Percentiles rank a stretch among this genome's conserved stretches.
phyloP scores from a whole-genome alignment of 2,329 filamentous ascomycete species.

The Aspergillus unguis region DNA sequence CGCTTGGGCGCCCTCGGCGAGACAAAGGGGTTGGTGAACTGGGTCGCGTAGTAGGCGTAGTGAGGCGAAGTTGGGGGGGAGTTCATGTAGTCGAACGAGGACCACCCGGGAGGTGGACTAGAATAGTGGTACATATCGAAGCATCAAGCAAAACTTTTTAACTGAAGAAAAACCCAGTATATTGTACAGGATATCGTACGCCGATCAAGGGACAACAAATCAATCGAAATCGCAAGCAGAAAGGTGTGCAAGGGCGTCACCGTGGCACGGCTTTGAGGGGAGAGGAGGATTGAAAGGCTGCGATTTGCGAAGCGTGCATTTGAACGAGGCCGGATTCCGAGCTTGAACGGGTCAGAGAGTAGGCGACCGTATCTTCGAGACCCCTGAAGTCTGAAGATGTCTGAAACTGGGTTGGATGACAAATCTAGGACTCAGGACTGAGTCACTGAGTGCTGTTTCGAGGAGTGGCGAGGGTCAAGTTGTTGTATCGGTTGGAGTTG shows the following conservation, averaged over 20 bases:
- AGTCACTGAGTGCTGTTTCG: not conserved
- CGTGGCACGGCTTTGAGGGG: slow-evolving; percentile 42
- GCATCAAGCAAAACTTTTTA: slow-evolving; percentile 7
- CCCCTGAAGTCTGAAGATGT: slow-evolving; percentile 9
- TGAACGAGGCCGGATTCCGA: slow-evolving; percentile 37
- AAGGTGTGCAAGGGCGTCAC: slow-evolving; percentile 38
- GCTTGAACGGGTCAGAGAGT: not conserved
- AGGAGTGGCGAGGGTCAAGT: not conserved
- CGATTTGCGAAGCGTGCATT: slow-evolving; percentile 44
- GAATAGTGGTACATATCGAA: slow-evolving; percentile 47
- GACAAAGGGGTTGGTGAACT: slow-evolving; percentile 48
- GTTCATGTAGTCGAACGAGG: slow-evolving; percentile 49
- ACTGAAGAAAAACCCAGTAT: slow-evolving; percentile 33
- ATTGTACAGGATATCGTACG: slow-evolving; percentile 48
- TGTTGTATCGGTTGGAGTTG: not conserved
- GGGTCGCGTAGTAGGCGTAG: slow-evolving; percentile 53
- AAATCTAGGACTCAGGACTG: not conserved
- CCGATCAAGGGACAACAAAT: slow-evolving; percentile 27
- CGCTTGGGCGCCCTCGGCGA: slow-evolving; percentile 44
- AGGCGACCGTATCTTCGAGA: slow-evolving; percentile 7
- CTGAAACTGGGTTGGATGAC: not conserved
- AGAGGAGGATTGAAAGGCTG: slow-evolving; percentile 37
- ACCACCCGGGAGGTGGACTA: slow-evolving; percentile 48
- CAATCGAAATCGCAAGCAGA: slow-evolving; percentile 4
- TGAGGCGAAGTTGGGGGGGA: slow-evolving; percentile 51